Conservation (phyloP, 2,329 filamentous ascomycete species). For the Ophidiomyces ophidiicola region DNA sequence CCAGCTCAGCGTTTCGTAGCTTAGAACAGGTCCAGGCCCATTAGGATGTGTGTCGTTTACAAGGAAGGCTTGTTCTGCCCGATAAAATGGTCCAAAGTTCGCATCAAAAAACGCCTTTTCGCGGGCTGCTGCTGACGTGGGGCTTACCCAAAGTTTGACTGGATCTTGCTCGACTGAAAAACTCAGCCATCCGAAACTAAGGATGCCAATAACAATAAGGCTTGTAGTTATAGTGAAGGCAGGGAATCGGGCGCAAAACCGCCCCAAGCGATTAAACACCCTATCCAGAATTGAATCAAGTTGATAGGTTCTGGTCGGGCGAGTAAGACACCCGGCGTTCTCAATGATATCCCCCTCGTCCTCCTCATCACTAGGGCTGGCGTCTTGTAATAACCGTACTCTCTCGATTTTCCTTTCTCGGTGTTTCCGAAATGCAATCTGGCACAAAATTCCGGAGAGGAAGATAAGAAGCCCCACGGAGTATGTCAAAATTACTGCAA, state of each 20-base stretch:
- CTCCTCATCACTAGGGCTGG: conserved; percentile 76
- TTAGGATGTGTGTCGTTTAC: conserved; percentile 66
- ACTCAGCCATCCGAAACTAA: conserved; percentile 77
- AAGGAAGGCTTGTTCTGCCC: conserved; percentile 82
- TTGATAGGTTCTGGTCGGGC: conserved; percentile 64
- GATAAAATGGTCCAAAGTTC: conserved; percentile 91
- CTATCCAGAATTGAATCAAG: conserved; percentile 73
- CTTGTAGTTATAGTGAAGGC: conserved; percentile 67
- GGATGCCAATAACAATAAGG: conserved; percentile 59
- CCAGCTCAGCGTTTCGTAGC: conserved; percentile 80
- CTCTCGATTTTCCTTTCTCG: conserved; percentile 64
- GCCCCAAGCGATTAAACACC: conserved; percentile 68
- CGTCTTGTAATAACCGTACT: conserved; percentile 74
- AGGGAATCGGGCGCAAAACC: conserved; percentile 70
- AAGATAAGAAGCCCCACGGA: conserved; percentile 59
- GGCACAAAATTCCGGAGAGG: conserved; percentile 55
- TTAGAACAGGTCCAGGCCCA: conserved; percentile 63
- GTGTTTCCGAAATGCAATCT: conserved; percentile 63
- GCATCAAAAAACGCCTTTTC: conserved; percentile 90
- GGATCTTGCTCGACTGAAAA: conserved; percentile 88
- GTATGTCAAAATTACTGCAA: conserved; percentile 81
- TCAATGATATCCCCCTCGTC: conserved; percentile 79
- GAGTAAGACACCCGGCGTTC: conserved; percentile 63
- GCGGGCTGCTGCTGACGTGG: conserved; percentile 74
- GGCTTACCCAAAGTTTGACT: conserved; percentile 91